Evolutionary conservation across 139 green algal genomes (phyloP), one percentile per base, ranked within the genome.

Genomic region (Volvox reticuliferus): DNA sequence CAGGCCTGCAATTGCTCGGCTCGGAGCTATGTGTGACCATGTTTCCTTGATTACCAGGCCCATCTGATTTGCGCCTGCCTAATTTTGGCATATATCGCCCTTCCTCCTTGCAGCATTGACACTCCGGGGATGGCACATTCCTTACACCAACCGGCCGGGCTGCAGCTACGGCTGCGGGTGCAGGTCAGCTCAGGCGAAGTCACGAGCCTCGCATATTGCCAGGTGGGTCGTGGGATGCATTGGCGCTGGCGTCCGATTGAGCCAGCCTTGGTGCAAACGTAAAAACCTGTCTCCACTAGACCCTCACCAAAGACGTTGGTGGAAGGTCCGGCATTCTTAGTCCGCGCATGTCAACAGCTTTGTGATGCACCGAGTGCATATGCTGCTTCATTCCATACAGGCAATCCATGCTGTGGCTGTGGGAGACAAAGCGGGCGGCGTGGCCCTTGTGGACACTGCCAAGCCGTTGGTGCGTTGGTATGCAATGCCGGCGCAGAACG

Each of bases 111-210:
- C 87, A 93, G 76, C 77, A 73, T 90, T 65, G 86, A 67, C n/a
- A 55, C 68, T 24, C 18, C 35, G 0, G 65, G 69, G 13, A 3
- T 33, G 2, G 55, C 44, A 1, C 21, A 28, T 44, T 18, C 78
- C 17, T 73, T 92, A 28, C 33, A 61, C 28, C 91, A 95, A 86
- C 88, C 88, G 0, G 26, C 89, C 16, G 93, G 93, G 19, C 91
- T 93, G 77, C 93, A 95, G 69, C 88, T 95, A 86, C 76, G 92
- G 62, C 76, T 95, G 75, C 79, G 81, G 50, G 68, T 90, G 9
- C 78, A 24, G 55, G 73, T 94, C 65, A 88, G 90, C 89, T 91
- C 82, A 9, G 69, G 73, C 12, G 82, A 89, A 61, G 92, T 95
- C 36, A 82, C 61, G 67, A 80, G 75, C 68, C 90, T 93, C 28